Percentiles rank a stretch among this genome's conserved stretches.
Conservation (phyloP, 306 rosid genomes). For the Prunus padus region DNA sequence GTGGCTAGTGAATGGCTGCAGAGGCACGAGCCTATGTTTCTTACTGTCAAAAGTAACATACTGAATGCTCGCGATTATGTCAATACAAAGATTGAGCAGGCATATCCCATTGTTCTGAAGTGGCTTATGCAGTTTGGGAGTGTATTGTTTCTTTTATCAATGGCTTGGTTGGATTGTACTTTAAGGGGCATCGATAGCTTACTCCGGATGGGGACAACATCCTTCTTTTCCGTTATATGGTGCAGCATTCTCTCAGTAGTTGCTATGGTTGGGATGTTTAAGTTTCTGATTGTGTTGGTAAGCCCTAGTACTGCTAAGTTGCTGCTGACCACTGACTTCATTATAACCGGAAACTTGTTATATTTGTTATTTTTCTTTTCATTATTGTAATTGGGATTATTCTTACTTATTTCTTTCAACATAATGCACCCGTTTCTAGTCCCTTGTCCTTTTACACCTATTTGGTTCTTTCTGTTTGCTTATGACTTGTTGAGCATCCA, state of each 20-base stretch:
- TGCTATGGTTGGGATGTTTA: conserved; percentile 79
- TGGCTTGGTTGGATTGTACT: conserved; percentile 82
- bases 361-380: not conserved
- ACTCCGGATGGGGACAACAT: conserved; percentile 82
- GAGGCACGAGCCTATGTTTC: conserved; percentile 53
- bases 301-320: conserved; percentile 22
- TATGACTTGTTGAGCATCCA: not conserved
- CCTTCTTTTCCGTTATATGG: conserved; percentile 95
- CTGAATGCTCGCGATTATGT: conserved; percentile 37
- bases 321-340: not conserved
- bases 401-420: not conserved
- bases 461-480: not conserved
- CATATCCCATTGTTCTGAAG: conserved; percentile 67
- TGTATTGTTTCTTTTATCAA: conserved; percentile 62
- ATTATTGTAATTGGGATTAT: not conserved
- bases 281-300: conserved; percentile 81
- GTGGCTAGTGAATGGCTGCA: conserved; percentile 56
- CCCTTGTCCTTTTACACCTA: not conserved
- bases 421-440: not conserved
- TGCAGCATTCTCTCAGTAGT: conserved; percentile 76
- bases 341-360: not conserved
- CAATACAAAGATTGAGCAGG: conserved; percentile 50
- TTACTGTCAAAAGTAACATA: conserved; percentile 31
- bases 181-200: conserved; percentile 85
- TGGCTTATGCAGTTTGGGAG: conserved; percentile 70